A percentile compares a stretch with the other conserved stretches of the same genome.
phyloP scores from a whole-genome alignment of 306 rosid species.

The Cucurbita argyrosperma region DNA sequence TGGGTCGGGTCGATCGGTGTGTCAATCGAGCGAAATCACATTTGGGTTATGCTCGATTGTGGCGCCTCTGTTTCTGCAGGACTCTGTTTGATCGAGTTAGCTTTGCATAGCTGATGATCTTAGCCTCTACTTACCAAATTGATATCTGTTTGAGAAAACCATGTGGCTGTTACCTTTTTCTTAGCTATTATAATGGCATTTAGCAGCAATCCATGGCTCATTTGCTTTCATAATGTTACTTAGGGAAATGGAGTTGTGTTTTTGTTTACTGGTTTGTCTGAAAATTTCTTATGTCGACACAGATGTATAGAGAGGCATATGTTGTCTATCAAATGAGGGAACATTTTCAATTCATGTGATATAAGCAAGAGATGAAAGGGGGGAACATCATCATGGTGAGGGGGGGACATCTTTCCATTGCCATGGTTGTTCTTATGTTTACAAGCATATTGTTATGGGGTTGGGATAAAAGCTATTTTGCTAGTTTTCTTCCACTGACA shows the following conservation, averaged over 20 bases:
- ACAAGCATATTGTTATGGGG: constrained; percentile 41
- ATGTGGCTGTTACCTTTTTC: not conserved
- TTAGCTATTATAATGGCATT: not conserved
- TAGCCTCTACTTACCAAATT: not conserved
- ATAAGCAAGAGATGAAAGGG: constrained; percentile 41
- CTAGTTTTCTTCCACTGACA: constrained; percentile 24
- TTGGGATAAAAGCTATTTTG: constrained; percentile 59
- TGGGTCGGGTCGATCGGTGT: not conserved
- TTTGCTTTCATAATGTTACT: not conserved
- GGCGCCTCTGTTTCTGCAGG: not conserved
- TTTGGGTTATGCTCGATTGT: not conserved
- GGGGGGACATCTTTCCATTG: constrained; percentile 37
- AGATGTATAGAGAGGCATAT: not conserved
- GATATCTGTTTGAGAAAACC: not conserved
- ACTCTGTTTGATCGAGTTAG: not conserved
- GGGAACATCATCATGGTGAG: constrained; percentile 25
- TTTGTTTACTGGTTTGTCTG: not conserved
- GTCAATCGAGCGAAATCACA: not conserved
- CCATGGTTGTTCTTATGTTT: constrained; percentile 34
- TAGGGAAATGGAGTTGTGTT: not conserved
- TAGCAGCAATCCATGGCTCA: not conserved
- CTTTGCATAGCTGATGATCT: not conserved
- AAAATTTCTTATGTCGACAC: not conserved
- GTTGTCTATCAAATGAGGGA: not conserved
- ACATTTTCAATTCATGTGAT: not conserved